Evolutionary conservation across 768 basidiomycete species (phyloP), one percentile per base, ranked within the genome.

Genomic region (Kwoniella sp.): DNA sequence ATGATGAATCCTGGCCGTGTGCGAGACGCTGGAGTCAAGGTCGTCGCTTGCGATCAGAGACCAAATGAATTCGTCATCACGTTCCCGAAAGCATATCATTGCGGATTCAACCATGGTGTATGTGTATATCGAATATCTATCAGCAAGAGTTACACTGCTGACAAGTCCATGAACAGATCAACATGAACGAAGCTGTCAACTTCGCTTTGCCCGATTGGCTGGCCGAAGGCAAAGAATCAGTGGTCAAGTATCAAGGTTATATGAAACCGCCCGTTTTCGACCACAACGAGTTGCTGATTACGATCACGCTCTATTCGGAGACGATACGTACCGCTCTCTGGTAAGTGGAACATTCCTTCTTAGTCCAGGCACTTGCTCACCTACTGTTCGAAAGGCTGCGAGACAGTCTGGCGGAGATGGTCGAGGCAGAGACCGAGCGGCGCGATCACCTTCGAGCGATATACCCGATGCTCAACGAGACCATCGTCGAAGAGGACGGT

Each of bases 111-210:
- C 79, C 96, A 98, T 80, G 95, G 94, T 58, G 93, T 94, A 83
- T 78, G 91, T 86, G 1, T 7, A 30, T 12, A 7, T 26, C 23
- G 17, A 60, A 13, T 5, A 34, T 22, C 25, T 20, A 28, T 26
- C 4, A 26, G n/a, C 45, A 38, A 22, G 37, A 30, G 29, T 37
- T 53, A 31, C 31, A 59, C 69, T 73, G 62, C 65, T 57, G 4
- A 22, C 38, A 4, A 5, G 28, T 22, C 5, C 22, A 15, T 12
- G 4, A 52, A 11, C 60, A 96, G 93, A 83, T 98, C 74, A 99
- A 99, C 82, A 94, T 97, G 84, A 97, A 97, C 79, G 96, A 98
- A 83, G 96, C 95, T 2, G 95, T 98, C 75, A 98, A 99, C 81
- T 98, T 98, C 75, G 95, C 96, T 12, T 84, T 96, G 28, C 92